Conservation (phyloP, 2,329 filamentous ascomycete genomes). For the Orbilia oligospora region DNA sequence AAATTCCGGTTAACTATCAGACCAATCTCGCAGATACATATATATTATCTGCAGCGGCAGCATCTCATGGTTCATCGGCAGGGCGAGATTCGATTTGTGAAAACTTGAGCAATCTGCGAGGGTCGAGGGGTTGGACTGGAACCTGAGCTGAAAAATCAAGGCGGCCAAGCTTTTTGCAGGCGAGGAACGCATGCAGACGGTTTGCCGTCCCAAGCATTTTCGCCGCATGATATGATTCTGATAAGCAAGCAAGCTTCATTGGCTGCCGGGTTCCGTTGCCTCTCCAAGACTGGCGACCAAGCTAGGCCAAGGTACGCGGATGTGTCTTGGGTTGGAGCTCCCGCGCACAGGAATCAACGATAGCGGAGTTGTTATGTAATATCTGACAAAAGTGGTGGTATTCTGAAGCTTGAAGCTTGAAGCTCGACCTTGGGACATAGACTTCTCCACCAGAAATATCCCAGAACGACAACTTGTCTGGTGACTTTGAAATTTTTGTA, state of each 20-base stretch:
- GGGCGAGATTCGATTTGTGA: neutral
- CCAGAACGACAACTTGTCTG: slow-evolving; percentile 1
- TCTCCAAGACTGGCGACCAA: slow-evolving; percentile 18
- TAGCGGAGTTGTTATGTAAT: slow-evolving; percentile 39
- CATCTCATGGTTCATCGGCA: neutral
- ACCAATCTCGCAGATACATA: slow-evolving; percentile 24
- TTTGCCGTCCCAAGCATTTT: slow-evolving; percentile 21
- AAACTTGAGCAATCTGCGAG: neutral
- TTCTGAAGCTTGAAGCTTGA: neutral
- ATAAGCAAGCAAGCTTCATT: slow-evolving; percentile 49
- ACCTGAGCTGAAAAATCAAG: neutral
- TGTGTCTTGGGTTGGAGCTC: slow-evolving; percentile 47
- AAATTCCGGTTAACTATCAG: slow-evolving; percentile 6
- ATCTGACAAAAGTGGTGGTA: neutral
- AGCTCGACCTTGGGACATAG: neutral
- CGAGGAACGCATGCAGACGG: slow-evolving; percentile 26
- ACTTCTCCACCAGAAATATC: neutral
- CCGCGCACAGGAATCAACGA: slow-evolving; percentile 19
- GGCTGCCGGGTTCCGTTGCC: slow-evolving; percentile 24
- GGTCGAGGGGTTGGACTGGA: neutral
- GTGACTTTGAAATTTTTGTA: neutral
- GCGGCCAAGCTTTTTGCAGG: slow-evolving; percentile 34
- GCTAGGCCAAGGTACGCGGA: slow-evolving; percentile 24
- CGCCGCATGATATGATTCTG: slow-evolving; percentile 27
- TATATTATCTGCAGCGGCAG: neutral